phyloP scores from a whole-genome alignment of 2,329 filamentous ascomycete species.

The Alternaria sp. region DNA sequence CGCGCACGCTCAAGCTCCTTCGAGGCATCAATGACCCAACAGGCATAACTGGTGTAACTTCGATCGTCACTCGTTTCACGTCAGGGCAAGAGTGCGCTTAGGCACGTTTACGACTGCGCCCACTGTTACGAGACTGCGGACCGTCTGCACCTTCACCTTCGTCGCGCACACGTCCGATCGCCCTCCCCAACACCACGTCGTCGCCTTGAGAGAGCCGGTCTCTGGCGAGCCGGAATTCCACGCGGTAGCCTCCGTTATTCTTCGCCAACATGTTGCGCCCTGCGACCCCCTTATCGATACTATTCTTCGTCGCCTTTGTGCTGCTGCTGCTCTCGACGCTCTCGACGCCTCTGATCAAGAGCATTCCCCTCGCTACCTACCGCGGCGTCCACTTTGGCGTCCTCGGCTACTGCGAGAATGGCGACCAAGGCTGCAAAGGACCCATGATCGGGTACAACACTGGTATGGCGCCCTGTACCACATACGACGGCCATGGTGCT shows the following conservation, averaged over 20 bases:
- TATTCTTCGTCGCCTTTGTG: conserved; percentile 85
- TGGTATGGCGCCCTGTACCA: conserved; percentile 61
- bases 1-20: conserved; percentile 9
- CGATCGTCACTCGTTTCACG: conserved; percentile 42
- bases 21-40: conserved; percentile 35
- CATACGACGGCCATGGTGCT: conserved; percentile 11
- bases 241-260: conserved; percentile 24
- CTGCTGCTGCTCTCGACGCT: conserved; percentile 85
- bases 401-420: conserved; percentile 80
- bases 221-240: conserved; percentile 37
- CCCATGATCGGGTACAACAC: conserved; percentile 86
- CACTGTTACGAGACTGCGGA: conserved; percentile 1
- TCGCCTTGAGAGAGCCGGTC: conserved; percentile 37
- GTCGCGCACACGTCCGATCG: conserved; percentile 14
- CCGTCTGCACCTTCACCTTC: conserved; percentile 4
- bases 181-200: conserved; percentile 20
- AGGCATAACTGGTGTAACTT: conserved; percentile 31
- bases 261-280: conserved; percentile 78
- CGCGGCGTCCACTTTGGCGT: conserved; percentile 84
- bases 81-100: conserved; percentile 28
- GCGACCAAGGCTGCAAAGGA: conserved; percentile 63
- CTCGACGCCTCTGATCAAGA: conserved; percentile 87
- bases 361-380: conserved; percentile 81
- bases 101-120: conserved; percentile 29
- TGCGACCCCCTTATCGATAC: conserved; percentile 85